phyloP scores from a whole-genome alignment of 257 asterid species.

The Ajuga chamaepitys region DNA sequence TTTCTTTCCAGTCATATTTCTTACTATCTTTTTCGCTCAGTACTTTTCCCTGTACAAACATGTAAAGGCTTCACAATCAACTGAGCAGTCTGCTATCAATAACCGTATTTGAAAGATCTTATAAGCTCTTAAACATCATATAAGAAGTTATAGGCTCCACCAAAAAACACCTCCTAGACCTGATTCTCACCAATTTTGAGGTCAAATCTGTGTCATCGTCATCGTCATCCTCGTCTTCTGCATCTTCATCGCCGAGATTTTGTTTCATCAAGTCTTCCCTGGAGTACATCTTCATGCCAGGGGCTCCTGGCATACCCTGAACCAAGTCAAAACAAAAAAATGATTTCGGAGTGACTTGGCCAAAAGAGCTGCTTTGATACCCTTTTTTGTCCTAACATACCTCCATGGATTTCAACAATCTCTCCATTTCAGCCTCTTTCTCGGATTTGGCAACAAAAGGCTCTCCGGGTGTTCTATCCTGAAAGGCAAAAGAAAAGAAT shows the following conservation, averaged over 20 bases:
- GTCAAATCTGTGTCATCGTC: not conserved
- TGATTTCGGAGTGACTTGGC: not conserved
- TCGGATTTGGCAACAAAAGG: not conserved
- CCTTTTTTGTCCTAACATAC: not conserved
- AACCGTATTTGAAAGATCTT: too few species aligned
- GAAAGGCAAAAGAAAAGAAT: not conserved
- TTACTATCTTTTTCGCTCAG: not conserved
- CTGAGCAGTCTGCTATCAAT: not conserved
- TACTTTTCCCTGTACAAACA: not conserved
- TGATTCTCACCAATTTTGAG: not conserved
- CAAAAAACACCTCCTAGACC: too few species aligned
- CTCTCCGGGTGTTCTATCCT: slow-evolving; percentile 4
- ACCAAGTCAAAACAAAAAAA: not conserved
- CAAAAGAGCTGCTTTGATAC: not conserved
- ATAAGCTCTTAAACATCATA: too few species aligned
- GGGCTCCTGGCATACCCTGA: slow-evolving; percentile 10
- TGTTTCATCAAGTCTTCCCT: slow-evolving; percentile 8
- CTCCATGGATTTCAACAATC: slow-evolving; percentile 4
- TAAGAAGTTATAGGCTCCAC: too few species aligned
- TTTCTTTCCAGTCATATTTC: not conserved
- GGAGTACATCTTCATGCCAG: not conserved
- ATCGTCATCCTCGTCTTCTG: not conserved
- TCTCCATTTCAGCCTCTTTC: slow-evolving; percentile 1
- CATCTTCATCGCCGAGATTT: not conserved
- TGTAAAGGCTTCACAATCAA: not conserved